phyloP scores from a whole-genome alignment of 1,139 yeast genomes.

The Nakaseomyces uthaithaninus region DNA sequence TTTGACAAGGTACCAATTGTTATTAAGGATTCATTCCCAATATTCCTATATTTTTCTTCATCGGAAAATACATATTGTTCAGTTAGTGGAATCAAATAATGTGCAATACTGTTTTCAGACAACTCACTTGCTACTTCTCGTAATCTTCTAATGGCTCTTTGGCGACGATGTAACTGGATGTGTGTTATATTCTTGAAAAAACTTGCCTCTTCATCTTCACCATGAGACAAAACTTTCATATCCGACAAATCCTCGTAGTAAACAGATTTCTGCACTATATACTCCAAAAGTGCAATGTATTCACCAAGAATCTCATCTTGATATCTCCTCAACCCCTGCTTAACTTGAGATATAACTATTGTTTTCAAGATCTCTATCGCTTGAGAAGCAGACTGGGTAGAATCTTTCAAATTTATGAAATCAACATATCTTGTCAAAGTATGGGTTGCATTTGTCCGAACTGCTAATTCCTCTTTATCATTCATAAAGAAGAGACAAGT shows the following conservation, averaged over 20 bases:
- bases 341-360: constrained; percentile 56
- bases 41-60: constrained; percentile 51
- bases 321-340: constrained; percentile 57
- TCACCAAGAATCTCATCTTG: constrained; percentile 64
- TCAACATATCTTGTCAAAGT: constrained; percentile 62
- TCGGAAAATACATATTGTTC: constrained; percentile 63
- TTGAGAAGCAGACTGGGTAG: constrained; percentile 34
- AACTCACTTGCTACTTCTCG: constrained; percentile 38
- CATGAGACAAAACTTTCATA: constrained; percentile 54
- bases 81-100: constrained; percentile 73
- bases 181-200: constrained; percentile 77
- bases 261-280: constrained; percentile 47
- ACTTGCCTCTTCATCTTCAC: constrained; percentile 75
- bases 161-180: constrained; percentile 80
- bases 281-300: constrained; percentile 57
- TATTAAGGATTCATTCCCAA: constrained; percentile 64
- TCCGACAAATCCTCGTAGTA: constrained; percentile 52
- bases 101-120: constrained; percentile 56
- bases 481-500: constrained; percentile 62
- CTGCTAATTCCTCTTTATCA: constrained; percentile 72
- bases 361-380: constrained; percentile 44
- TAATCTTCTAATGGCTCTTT: constrained; percentile 66
- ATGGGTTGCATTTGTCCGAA: constrained; percentile 71
- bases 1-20: constrained; percentile 55
- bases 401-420: constrained; percentile 36